Conservation (phyloP, 139 green algal species). For the Dunaliella primolecta region DNA sequence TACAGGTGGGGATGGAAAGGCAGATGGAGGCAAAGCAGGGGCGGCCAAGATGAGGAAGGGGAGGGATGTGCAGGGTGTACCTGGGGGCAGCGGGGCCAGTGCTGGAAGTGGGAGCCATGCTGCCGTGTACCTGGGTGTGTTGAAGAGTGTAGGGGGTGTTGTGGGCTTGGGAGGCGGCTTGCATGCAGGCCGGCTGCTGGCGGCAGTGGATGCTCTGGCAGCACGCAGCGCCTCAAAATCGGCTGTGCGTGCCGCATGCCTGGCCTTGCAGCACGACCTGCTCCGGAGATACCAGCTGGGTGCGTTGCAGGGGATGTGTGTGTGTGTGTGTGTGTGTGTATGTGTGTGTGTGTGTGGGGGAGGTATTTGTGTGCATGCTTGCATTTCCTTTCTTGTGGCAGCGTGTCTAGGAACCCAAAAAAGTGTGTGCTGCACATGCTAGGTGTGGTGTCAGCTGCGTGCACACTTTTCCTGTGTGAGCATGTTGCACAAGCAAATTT, state of each 20-base stretch:
- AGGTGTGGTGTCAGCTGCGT: too few species aligned
- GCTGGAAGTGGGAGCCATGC: neutral
- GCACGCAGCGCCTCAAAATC: conserved; percentile 10
- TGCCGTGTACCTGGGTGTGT: neutral
- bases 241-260: conserved; percentile 15
- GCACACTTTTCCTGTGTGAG: too few species aligned
- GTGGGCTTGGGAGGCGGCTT: neutral
- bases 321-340: conserved; percentile 22
- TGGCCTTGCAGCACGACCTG: conserved; percentile 25
- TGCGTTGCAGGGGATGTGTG: neutral
- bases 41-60: too few species aligned
- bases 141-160: conserved; percentile 19
- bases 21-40: too few species aligned
- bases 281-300: neutral
- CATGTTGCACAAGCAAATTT: too few species aligned
- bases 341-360: conserved; percentile 11
- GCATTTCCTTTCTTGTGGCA: too few species aligned
- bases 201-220: conserved; percentile 13
- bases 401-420: too few species aligned
- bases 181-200: conserved; percentile 18
- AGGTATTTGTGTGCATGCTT: too few species aligned
- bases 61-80: too few species aligned
- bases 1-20: too few species aligned
- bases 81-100: too few species aligned
- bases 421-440: too few species aligned